Conservation (phyloP, 805 yeast species). For the Nakazawaea populi region DNA sequence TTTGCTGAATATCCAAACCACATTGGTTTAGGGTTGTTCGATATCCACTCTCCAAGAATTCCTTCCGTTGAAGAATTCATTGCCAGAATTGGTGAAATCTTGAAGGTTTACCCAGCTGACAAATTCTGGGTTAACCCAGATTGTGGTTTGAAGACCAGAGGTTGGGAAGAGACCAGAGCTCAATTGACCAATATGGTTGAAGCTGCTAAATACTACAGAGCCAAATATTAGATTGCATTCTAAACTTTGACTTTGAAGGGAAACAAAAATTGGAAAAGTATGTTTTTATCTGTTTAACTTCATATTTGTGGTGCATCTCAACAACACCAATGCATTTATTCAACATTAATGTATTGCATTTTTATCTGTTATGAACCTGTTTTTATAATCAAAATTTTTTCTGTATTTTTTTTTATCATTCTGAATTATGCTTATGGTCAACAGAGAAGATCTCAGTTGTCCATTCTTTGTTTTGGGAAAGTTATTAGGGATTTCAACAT, state of each 20-base stretch:
- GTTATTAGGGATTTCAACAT: constrained; percentile 41
- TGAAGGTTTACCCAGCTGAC: constrained; percentile 95
- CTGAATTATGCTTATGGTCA: constrained; percentile 12
- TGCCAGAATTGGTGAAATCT: constrained; percentile 86
- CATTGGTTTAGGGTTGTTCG: constrained; percentile 98
- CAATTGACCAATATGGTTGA: constrained; percentile 98
- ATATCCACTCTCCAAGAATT: constrained; percentile 99
- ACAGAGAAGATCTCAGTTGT: constrained; percentile 5
- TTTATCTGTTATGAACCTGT: constrained; percentile 8
- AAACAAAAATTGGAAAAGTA: constrained; percentile 4
- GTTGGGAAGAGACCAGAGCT: constrained; percentile 95
- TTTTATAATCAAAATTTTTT: background rate
- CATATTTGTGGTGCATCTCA: constrained; percentile 11
- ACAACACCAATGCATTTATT: constrained; percentile 25
- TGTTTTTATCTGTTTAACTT: background rate
- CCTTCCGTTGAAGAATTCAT: constrained; percentile 97
- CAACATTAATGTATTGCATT: constrained; percentile 29
- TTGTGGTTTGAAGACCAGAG: constrained; percentile 99
- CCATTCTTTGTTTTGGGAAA: constrained; percentile 19
- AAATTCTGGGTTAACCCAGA: constrained; percentile 99
- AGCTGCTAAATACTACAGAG: constrained; percentile 95
- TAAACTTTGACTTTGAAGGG: background rate
- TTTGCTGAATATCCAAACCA: constrained; percentile 99
- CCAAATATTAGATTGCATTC: constrained; percentile 26
- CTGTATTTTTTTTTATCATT: constrained; percentile 6